Percentiles rank a stretch among this genome's conserved stretches.
Evolutionary conservation across 2,329 filamentous ascomycete species (phyloP).

Genomic region (Calonectria henricotiae): DNA sequence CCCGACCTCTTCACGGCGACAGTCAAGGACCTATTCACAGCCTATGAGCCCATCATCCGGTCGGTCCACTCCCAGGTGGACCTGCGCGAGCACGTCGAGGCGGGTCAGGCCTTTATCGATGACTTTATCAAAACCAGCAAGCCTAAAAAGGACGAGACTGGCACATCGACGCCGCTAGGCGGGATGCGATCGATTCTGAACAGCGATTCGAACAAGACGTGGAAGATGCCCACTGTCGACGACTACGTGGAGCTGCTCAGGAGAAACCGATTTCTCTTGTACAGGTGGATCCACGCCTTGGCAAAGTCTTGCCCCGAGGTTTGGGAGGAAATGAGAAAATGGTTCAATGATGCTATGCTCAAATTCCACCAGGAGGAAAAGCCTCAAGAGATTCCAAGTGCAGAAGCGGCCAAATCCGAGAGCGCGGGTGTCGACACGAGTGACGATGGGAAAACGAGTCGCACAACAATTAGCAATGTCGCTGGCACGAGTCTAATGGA

Average conservation of each 20-base stretch:
- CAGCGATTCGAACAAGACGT: conserved; percentile 48
- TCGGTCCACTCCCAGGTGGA: conserved; percentile 81
- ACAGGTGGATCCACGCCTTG: conserved; percentile 81
- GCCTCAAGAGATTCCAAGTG: conserved; percentile 4
- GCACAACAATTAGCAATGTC: conserved; percentile 49
- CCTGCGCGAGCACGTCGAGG: conserved; percentile 78
- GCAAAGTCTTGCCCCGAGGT: conserved; percentile 79
- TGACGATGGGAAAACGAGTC: conserved; percentile 32
- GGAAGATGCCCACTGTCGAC: conserved; percentile 73
- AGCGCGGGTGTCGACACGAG: conserved; percentile 10
- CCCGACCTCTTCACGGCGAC: conserved; percentile 83
- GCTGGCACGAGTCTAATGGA: conserved; percentile 58
- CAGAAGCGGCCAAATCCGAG: not conserved
- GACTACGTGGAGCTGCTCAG: conserved; percentile 80
- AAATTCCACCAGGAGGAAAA: conserved; percentile 66
- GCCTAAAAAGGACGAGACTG: conserved; percentile 58
- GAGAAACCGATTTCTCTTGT: conserved; percentile 75
- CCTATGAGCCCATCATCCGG: conserved; percentile 84
- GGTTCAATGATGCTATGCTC: conserved; percentile 72
- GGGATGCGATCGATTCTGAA: conserved; percentile 29
- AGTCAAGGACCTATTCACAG: conserved; percentile 75
- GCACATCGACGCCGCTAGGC: conserved; percentile 45
- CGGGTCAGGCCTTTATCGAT: conserved; percentile 78
- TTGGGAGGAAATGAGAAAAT: conserved; percentile 73
- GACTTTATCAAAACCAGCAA: conserved; percentile 78